phyloP scores from a whole-genome alignment of 371 early-diverging fungal genomes.

The Apophysomyces trapeziformis region DNA sequence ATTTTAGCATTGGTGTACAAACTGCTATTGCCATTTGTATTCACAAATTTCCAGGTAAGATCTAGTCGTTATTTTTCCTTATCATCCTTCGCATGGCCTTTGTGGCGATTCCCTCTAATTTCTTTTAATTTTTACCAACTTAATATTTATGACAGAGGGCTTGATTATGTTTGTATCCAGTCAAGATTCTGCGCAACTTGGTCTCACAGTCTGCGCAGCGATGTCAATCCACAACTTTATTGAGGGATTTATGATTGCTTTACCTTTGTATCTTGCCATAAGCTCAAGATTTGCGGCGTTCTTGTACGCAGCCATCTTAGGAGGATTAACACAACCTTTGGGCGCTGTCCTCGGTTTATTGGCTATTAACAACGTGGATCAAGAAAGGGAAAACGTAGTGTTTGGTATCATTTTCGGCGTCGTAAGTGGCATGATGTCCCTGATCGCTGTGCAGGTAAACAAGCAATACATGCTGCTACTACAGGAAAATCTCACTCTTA shows the following conservation, averaged over 20 bases:
- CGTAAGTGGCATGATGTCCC: constrained; percentile 75
- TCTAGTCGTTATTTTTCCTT: background rate
- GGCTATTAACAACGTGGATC: constrained; percentile 44
- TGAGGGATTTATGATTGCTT: constrained; percentile 79
- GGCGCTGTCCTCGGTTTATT: constrained; percentile 65
- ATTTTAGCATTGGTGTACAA: constrained; percentile 65
- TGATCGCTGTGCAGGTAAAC: constrained; percentile 57
- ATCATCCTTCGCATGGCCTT: background rate
- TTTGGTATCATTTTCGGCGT: constrained; percentile 60
- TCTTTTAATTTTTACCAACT: background rate
- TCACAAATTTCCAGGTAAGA: constrained; percentile 77
- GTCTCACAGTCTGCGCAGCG: constrained; percentile 73
- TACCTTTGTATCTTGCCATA: constrained; percentile 75
- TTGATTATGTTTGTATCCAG: constrained; percentile 77
- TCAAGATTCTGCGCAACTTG: constrained; percentile 64
- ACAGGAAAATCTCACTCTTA: background rate
- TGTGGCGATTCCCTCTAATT: too few relatives aligned
- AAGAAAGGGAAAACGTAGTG: constrained; percentile 44
- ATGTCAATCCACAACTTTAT: constrained; percentile 82
- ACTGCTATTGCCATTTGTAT: constrained; percentile 81
- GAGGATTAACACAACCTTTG: constrained; percentile 70
- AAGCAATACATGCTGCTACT: background rate
- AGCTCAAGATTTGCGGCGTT: constrained; percentile 65
- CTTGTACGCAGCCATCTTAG: constrained; percentile 64
- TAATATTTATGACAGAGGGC: constrained; percentile 58